Base-by-base conservation (phyloP, 352 stramenopile genomes). In the Globisporangium parvum region DNA sequence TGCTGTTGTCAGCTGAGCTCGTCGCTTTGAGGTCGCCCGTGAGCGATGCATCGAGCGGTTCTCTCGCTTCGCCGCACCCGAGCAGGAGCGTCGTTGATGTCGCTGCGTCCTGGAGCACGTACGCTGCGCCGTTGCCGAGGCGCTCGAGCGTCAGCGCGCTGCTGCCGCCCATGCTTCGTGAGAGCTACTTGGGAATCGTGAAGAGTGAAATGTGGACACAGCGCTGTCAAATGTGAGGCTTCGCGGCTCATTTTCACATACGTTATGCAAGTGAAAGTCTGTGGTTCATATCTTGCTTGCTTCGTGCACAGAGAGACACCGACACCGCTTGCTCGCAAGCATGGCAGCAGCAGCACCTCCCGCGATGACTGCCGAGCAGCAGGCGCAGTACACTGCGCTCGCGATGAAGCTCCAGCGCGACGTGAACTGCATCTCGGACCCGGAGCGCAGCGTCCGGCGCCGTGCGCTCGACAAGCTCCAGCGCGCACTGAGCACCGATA, bases 401-500 rank as follows among this genome's bases (percentile, higher is more conserved):
- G 48, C 71, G 21, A 92, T 92, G 78, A 86, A 88, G 63, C 77
- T 94, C 46, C 80, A 92, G 67, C 81, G 77, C 39, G 84, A 94
- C 56, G 61, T 94, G 50, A 94, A 94, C 62, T 94, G 84, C 49
- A 59, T 94, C 28, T 40, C 63, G 17, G 84, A 92, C 48, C 67
- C 84, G 3, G 78, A 92, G 47, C 84, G 84, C 51, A 73, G 62
- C 18, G 73, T 91, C 47, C 81, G 81, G 12, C 83, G 83, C 15
- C 81, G 81, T 35, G 83, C 81, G 18, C 70, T 77, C 21, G 81
- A 94, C 51, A 91, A 85, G 55, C 69, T 94, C 20, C 65, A 83
- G 47, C 78, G 78, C 21, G 54, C 66, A 37, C 60, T 89, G 41
- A 58, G 76, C 52, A 70, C 48, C 51, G 79, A 88, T 42, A 73